Evolutionary conservation across 345 rosid genomes (phyloP).

Genomic region (Odontarrhena argentea): DNA sequence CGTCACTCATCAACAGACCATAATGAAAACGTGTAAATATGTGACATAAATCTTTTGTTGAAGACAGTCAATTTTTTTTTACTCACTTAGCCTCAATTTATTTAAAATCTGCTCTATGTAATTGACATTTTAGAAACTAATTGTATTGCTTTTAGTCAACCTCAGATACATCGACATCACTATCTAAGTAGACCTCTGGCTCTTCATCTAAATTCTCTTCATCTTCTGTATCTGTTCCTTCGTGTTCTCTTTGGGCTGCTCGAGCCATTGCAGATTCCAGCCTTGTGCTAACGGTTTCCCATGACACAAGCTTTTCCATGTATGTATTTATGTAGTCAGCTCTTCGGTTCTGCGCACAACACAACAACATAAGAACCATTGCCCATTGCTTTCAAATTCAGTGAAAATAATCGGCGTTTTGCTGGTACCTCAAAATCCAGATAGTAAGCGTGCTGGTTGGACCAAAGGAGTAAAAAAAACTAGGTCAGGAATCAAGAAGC

Average conservation of each 20-base stretch:
- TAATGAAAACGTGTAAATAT: conserved; percentile 30
- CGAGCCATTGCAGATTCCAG: conserved; percentile 68
- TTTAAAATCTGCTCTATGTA: conserved; percentile 7
- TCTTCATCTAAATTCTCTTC: conserved; percentile 42
- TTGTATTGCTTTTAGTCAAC: conserved; percentile 43
- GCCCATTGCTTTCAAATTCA: background rate
- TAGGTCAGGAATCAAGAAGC: conserved; percentile 28
- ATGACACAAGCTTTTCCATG: conserved; percentile 84
- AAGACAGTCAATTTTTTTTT: background rate
- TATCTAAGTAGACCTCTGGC: conserved; percentile 45
- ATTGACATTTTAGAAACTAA: conserved; percentile 32
- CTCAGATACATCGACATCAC: conserved; percentile 53
- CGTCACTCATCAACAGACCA: conserved; percentile 24
- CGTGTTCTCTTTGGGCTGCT: conserved; percentile 60
- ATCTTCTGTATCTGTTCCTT: conserved; percentile 52
- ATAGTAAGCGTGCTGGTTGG: conserved; percentile 88
- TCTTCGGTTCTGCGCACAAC: conserved; percentile 58
- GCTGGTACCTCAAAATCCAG: conserved; percentile 80
- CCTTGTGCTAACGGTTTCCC: conserved; percentile 80
- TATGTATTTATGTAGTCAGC: conserved; percentile 64
- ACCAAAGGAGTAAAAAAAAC: background rate
- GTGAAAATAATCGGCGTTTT: conserved; percentile 5
- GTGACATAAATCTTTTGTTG: conserved; percentile 5
- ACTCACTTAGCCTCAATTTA: background rate
- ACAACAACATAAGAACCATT: conserved; percentile 4